These are phyloP conservation scores for Neckera pumila DNA, from an alignment of 225 moss, liverwort and hornwort genomes.

Conservation along the genomic window DNA sequence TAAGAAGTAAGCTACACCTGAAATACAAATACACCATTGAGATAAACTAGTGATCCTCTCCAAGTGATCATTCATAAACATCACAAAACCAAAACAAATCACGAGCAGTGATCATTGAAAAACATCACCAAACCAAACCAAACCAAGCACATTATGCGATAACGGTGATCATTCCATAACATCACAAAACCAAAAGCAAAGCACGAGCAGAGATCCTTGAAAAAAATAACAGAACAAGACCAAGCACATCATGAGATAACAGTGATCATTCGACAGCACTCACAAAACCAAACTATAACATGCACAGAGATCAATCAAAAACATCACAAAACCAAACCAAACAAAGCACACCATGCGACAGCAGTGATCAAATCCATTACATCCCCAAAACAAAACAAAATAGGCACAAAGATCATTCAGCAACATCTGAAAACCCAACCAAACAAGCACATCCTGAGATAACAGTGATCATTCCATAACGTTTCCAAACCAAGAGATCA, in stretches of 20 bases:
- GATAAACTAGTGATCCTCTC: neutral
- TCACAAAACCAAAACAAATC: neutral
- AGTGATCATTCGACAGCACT: neutral
- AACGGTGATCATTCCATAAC: neutral
- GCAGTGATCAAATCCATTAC: neutral
- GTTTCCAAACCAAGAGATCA: too few relatives aligned
- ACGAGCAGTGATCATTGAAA: neutral
- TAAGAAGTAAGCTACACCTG: neutral
- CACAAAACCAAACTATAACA: neutral
- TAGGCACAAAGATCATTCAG: neutral
- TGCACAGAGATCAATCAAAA: too few relatives aligned
- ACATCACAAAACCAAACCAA: neutral
- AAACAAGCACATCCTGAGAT: neutral
- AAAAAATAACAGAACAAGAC: neutral
- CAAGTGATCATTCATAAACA: neutral
- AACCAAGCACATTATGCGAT: neutral
- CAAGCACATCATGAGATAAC: neutral
- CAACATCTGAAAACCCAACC: neutral
- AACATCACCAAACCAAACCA: neutral
- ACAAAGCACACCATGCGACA: neutral
- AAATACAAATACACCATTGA: neutral
- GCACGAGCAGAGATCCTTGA: neutral
- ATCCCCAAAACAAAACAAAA: neutral
- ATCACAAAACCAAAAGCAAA: neutral
- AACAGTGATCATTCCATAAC: neutral